Percentiles rank a stretch among this genome's conserved stretches.
These are phyloP conservation scores for Sedum album DNA, from an alignment of 164 flowering plant genomes.

Conservation along the genomic window DNA sequence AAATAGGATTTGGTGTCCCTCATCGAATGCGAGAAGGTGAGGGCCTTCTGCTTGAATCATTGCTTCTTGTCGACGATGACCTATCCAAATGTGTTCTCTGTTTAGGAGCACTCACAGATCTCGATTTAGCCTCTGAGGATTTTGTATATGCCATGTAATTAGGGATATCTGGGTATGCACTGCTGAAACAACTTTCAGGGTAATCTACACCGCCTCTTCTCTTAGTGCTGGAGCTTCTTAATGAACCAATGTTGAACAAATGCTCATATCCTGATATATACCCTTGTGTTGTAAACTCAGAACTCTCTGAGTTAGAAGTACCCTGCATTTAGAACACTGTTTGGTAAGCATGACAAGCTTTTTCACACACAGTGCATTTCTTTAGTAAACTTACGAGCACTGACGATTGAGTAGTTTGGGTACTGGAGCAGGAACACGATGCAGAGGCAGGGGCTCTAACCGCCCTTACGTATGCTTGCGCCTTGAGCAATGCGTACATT, in stretches of 20 bases:
- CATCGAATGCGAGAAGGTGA: not conserved
- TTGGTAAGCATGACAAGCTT: no score
- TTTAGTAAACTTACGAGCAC: conserved; percentile 21
- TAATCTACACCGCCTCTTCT: not conserved
- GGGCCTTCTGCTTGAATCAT: not conserved
- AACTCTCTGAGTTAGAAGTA: no score
- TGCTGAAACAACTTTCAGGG: not conserved
- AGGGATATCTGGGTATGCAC: not conserved
- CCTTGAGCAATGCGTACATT: conserved; percentile 46
- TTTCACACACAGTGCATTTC: not conserved
- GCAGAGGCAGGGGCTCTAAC: conserved; percentile 24
- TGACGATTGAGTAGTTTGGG: conserved; percentile 33
- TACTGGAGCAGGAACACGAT: conserved; percentile 31
- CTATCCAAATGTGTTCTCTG: not conserved
- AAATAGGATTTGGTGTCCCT: not conserved
- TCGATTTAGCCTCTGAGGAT: not conserved
- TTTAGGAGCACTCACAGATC: not conserved
- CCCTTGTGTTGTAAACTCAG: no score
- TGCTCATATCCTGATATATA: not conserved
- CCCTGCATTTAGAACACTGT: no score
- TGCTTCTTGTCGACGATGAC: not conserved
- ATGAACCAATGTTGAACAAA: not conserved
- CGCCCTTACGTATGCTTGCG: conserved; percentile 42
- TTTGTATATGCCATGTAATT: not conserved
- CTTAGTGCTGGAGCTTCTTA: not conserved